Evolutionary conservation across 2,329 filamentous ascomycete genomes (phyloP).

Genomic region (Ceratocystis harringtonii): DNA sequence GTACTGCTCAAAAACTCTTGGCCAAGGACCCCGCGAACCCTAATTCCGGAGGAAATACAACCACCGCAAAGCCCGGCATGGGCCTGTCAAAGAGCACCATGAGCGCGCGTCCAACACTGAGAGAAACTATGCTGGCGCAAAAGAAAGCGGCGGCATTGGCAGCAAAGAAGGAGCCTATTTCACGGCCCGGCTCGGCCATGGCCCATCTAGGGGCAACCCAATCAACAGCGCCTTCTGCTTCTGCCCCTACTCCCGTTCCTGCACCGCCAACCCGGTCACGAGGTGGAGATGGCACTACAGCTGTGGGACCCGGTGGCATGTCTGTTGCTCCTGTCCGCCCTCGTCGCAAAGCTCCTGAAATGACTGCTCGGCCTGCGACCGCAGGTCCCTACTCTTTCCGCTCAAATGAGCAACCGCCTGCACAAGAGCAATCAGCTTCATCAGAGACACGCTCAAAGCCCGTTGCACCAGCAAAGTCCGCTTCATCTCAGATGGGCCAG

Average conservation of each 20-base stretch:
- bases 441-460: slow-evolving; percentile 31
- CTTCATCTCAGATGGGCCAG: slow-evolving; percentile 24
- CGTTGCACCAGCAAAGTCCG: slow-evolving; percentile 29
- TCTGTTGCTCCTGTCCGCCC: slow-evolving; percentile 50
- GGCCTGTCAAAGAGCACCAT: slow-evolving; percentile 50
- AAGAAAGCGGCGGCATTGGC: slow-evolving; percentile 46
- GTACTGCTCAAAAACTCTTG: slow-evolving; percentile 62
- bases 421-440: slow-evolving; percentile 23
- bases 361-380: slow-evolving; percentile 44
- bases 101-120: slow-evolving; percentile 49
- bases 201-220: slow-evolving; percentile 40
- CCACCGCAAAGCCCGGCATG: slow-evolving; percentile 38
- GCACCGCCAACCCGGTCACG: slow-evolving; percentile 20
- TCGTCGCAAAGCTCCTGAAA: slow-evolving; percentile 41
- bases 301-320: slow-evolving; percentile 39
- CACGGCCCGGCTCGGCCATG: slow-evolving; percentile 49
- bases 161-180: slow-evolving; percentile 35
- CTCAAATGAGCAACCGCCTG: slow-evolving; percentile 30
- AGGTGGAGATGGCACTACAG: slow-evolving; percentile 29
- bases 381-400: slow-evolving; percentile 51
- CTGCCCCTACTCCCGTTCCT: slow-evolving; percentile 12
- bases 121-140: slow-evolving; percentile 72
- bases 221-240: slow-evolving; percentile 25
- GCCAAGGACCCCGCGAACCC: slow-evolving; percentile 76
- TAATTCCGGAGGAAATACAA: slow-evolving; percentile 41